Evolutionary conservation across 371 early-diverging fungal genomes (phyloP).

Genomic region (Saksenaea vasiformis): DNA sequence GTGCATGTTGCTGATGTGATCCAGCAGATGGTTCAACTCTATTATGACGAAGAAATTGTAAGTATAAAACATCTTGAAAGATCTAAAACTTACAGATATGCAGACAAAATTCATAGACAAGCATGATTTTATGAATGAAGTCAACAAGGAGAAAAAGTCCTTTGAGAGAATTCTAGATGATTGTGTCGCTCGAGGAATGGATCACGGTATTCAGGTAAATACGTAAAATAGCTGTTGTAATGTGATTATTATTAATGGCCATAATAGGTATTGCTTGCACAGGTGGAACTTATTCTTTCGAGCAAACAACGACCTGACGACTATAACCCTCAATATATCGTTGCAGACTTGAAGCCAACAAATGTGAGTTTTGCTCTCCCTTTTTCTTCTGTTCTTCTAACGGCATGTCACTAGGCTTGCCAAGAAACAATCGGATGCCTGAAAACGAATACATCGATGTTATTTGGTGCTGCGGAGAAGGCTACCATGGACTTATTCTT

Average conservation of each 20-base stretch:
- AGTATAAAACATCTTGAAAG: constrained; percentile 7
- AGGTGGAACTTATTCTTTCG: constrained; percentile 73
- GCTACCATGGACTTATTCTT: constrained; percentile 89
- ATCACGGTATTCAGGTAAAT: constrained; percentile 74
- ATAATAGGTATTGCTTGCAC: constrained; percentile 66
- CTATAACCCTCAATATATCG: constrained; percentile 64
- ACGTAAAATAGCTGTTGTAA: background rate
- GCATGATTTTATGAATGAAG: constrained; percentile 79
- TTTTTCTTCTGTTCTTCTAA: background rate
- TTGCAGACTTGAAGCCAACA: constrained; percentile 68
- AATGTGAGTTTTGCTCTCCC: constrained; percentile 31
- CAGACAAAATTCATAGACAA: constrained; percentile 69
- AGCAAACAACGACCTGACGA: constrained; percentile 66
- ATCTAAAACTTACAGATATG: background rate
- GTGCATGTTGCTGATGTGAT: constrained; percentile 86
- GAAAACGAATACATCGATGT: constrained; percentile 70
- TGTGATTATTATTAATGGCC: background rate
- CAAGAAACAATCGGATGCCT: constrained; percentile 78
- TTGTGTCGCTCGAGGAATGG: constrained; percentile 83
- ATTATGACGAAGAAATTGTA: constrained; percentile 72
- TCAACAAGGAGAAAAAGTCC: constrained; percentile 80
- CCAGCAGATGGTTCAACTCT: constrained; percentile 88
- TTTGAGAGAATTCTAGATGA: constrained; percentile 85
- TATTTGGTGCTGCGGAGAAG: constrained; percentile 80
- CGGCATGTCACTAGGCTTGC: constrained; percentile 46